phyloP scores from a whole-genome alignment of 2,329 filamentous ascomycete species.

The Alternaria longipes region DNA sequence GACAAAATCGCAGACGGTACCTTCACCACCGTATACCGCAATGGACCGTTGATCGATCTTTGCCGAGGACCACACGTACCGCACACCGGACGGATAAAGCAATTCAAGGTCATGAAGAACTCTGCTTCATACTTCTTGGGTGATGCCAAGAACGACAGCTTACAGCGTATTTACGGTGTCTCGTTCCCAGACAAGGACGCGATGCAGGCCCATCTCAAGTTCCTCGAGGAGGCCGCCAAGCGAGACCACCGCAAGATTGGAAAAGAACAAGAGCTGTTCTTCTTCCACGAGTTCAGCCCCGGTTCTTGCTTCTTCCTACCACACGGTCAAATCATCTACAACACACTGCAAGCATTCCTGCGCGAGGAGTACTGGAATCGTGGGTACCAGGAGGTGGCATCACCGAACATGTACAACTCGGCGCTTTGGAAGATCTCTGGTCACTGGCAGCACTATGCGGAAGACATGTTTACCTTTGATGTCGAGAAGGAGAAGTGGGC shows the following conservation, averaged over 20 bases:
- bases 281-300: conserved; percentile 94
- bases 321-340: conserved; percentile 92
- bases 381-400: conserved; percentile 93
- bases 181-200: conserved; percentile 97
- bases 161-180: conserved; percentile 96
- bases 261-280: conserved; percentile 95
- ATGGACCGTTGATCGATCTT: conserved; percentile 92
- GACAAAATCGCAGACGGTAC: conserved; percentile 90
- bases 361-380: conserved; percentile 90
- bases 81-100: conserved; percentile 91
- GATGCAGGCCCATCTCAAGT: conserved; percentile 91
- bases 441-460: conserved; percentile 90
- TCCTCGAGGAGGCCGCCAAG: conserved; percentile 97
- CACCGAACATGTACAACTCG: conserved; percentile 96
- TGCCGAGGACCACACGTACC: conserved; percentile 95
- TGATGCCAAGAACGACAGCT: conserved; percentile 89
- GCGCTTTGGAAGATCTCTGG: conserved; percentile 93
- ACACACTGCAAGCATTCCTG: conserved; percentile 82
- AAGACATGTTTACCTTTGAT: conserved; percentile 92
- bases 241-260: conserved; percentile 94
- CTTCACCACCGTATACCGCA: conserved; percentile 92
- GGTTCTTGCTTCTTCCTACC: conserved; percentile 93
- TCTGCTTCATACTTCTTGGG: conserved; percentile 91
- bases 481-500: conserved; percentile 86
- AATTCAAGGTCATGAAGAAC: conserved; percentile 92